Base-by-base conservation (phyloP, 2,329 filamentous ascomycete species). In the Sclerotinia spermophila region DNA sequence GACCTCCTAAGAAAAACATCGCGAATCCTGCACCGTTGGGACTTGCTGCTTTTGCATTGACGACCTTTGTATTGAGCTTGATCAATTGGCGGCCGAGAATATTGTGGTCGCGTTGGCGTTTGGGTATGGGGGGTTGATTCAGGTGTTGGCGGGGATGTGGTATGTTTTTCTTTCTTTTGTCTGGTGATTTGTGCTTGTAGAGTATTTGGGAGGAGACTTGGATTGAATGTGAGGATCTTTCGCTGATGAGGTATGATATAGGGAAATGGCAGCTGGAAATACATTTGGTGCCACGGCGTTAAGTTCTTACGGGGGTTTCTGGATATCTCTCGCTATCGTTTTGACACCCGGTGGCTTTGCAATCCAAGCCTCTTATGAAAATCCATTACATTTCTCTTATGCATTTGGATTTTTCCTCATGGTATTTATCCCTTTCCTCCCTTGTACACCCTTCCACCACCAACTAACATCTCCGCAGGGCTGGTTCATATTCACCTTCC, bases 161-260 rank as follows among this genome's bases (percentile, higher is more conserved):
- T 51, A 51, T 51, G 48, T n/a, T 27, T 3, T 2, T 3, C 15
- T 27, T 17, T n/a, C 5, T 51, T 27, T 2, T 27, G 15, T 51
- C 11, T 51, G 24, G 24, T 48, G 45, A 11, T 13, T 48, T 2
- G 15, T 51, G 24, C 5, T 11, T 3, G n/a, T 15, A 3, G n/a
- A 13, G 5, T 1, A 51, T 15, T n/a, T 21, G 4, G 0, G 24
- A n/a, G 45, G 1, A 0, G n/a, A 1, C 13, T n/a, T 2, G 24
- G 24, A 15, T 27, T 7, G 24, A 51, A 5, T 51, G 5, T 51
- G 11, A 3, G 13, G 11, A 51, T 6, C 5, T 27, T 51, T 51
- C 0, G 24, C 48, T 51, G n/a, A 51, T n/a, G 48, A 27, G n/a
- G 11, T 13, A 27, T 51, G n/a, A 27, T 27, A 27, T 13, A 51